These are phyloP conservation scores for Rhinocladiella mackenziei DNA, from an alignment of 2,329 filamentous ascomycete genomes.

Conservation along the genomic window DNA sequence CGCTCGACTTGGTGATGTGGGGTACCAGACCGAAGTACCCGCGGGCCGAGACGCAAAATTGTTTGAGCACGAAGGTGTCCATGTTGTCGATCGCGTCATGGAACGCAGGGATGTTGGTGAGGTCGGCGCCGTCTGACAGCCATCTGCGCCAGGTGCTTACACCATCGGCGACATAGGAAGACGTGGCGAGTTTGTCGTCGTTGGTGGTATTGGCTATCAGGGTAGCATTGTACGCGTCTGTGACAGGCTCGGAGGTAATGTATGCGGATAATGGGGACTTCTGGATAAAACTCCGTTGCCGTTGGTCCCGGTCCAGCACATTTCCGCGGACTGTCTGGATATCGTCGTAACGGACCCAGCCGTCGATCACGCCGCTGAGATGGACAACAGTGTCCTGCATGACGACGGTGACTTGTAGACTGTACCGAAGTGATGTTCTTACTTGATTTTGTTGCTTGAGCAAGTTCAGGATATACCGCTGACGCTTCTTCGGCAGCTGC, in stretches of 20 bases:
- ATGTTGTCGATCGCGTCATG: conserved; percentile 12
- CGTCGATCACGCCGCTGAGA: conserved; percentile 8
- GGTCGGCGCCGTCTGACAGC: conserved; percentile 4
- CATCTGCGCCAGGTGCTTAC: conserved; percentile 12
- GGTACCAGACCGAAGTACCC: conserved; percentile 18
- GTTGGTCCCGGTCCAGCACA: conserved; percentile 3
- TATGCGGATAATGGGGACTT: conserved; percentile 2
- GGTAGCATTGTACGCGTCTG: conserved; percentile 13
- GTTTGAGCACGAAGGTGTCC: conserved; percentile 10
- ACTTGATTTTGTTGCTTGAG: conserved; percentile 2
- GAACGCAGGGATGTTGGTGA: conserved; percentile 1
- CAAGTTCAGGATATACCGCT: conserved; percentile 4
- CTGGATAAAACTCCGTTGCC: conserved; percentile 1
- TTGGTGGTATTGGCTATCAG: conserved; percentile 14
- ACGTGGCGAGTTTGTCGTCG: conserved; percentile 7
- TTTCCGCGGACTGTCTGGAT: background rate
- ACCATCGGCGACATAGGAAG: conserved; percentile 4
- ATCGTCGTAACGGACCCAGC: background rate
- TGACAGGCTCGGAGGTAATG: conserved; percentile 11
- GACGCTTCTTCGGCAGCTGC: conserved; percentile 11
- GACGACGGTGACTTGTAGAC: conserved; percentile 8
- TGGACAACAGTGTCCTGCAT: conserved; percentile 7
- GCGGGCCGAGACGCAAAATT: conserved; percentile 4
- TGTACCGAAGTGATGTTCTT: conserved; percentile 2
- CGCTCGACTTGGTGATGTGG: conserved; percentile 2